Evolutionary conservation across 371 early-diverging fungal genomes (phyloP), one percentile per base, ranked within the genome.

Genomic region (Thermomucor indicae-seudaticae): DNA sequence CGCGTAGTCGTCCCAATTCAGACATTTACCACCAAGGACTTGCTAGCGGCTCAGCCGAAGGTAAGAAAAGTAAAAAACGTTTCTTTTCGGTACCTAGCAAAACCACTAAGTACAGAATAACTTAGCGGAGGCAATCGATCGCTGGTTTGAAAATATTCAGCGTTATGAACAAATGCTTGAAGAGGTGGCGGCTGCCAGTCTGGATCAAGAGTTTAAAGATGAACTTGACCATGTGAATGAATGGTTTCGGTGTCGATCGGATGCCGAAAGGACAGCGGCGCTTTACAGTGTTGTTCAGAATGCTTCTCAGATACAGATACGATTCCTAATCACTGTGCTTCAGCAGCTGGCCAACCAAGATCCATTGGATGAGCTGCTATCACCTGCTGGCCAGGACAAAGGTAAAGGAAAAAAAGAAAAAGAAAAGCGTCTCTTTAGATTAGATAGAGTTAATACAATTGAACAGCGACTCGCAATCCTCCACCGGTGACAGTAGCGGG

Each of bases 111-210:
- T 31, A 48, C 24, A 27, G 1, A 23, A n/a, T 12, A 22, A 11
- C 27, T 14, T 10, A 84, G 85, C 86, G 35, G 86, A 86, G 48
- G 92, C 89, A 14, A 89, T 94, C 48, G 95, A 96, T 72, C 75
- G 79, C 47, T 92, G 92, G 93, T 92, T 90, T 58, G 91, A 93
- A 62, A 92, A 95, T 55, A 76, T 95, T 41, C 84, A 86, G 53
- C 86, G 92, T 55, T 94, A 92, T 64, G 95, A 97, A 60, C 79
- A 86, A 32, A 95, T 91, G 55, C 78, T 97, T n/a, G 95, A 97
- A 64, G 91, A 92, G 49, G 93, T 95, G 84, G 91, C 93, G 17
- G 81, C 78, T n/a, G 89, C 91, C 25, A 93, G 90, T 62, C 69
- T 95, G 49, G 95, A 95, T 69, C 91, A 90, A 49, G 84, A 81